A percentile compares a stretch with the other conserved stretches of the same genome.
These are phyloP conservation scores for Sicyos baderoa DNA, from an alignment of 306 rosid genomes.

Conservation along the genomic window DNA sequence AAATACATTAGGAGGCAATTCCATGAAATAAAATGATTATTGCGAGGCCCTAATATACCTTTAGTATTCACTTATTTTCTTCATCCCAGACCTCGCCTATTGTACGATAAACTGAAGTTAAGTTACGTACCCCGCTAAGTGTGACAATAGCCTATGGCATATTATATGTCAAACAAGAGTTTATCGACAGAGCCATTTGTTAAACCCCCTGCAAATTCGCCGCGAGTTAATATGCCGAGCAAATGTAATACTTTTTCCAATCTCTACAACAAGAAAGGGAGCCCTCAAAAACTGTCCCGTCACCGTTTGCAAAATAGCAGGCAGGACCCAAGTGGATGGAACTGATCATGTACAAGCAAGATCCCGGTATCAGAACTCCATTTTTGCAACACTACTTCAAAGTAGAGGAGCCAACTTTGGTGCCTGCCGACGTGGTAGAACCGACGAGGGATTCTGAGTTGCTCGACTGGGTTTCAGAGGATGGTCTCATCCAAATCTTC, in stretches of 20 bases:
- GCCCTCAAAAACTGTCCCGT: constrained; percentile 17
- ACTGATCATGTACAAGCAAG: constrained; percentile 20
- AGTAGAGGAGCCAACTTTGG: constrained; percentile 16
- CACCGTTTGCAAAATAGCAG: constrained; percentile 14
- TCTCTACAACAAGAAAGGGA: constrained; percentile 10
- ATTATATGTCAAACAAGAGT: constrained; percentile 17
- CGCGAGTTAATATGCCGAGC: constrained; percentile 15
- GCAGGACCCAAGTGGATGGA: constrained; percentile 1
- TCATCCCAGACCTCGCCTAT: background rate
- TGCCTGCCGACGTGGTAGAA: background rate
- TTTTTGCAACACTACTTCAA: constrained; percentile 13
- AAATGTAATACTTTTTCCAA: constrained; percentile 16
- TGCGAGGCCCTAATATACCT: constrained; percentile 2
- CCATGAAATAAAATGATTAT: constrained; percentile 12
- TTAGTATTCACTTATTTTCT: constrained; percentile 6
- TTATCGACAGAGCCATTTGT: constrained; percentile 10
- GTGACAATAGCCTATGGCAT: constrained; percentile 14
- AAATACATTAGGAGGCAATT: background rate
- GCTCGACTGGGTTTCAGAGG: constrained; percentile 16
- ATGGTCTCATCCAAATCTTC: constrained; percentile 77
- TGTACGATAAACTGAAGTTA: background rate
- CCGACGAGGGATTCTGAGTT: constrained; percentile 6
- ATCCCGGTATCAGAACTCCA: background rate
- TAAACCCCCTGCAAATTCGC: constrained; percentile 20
- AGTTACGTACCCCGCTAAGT: background rate